Base-by-base conservation (phyloP, 345 rosid species). In the Populus ilicifolia region DNA sequence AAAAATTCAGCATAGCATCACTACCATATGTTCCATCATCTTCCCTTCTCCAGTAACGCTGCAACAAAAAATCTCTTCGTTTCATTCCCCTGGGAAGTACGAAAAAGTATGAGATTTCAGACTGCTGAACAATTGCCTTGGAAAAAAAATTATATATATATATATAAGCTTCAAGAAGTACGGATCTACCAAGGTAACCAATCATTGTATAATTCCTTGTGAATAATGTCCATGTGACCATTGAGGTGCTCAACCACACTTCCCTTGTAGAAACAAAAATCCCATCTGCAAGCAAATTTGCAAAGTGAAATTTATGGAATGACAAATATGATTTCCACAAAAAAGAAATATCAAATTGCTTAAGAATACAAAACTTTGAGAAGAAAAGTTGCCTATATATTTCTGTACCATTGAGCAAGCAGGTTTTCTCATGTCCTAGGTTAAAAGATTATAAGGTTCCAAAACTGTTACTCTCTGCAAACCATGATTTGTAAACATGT, bases 41-140 rank as follows among this genome's bases (percentile, higher is more conserved):
- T 86, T 94, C 98, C 85, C 98, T 89, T 86, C 98, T 90, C 98
- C 98, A 94, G 78, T 91, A 94, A 75, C 97, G 95, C 48, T 90
- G 89, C 85, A 94, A 83, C 78, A 88, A 85, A 74, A 94, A 86
- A 82, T 94, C 98, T 85, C 98, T 86, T 70, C 87, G 79, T 75
- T 85, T 90, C 92, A 93, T 90, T 79, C 97, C 97, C 98, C 97
- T 93, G 80, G 73, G 85, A 79, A 75, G 70, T 65, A 78, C 21
- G 44, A 18, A 72, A 33, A 83, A 75, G 33, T 35, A 63, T 78
- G 66, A 71, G 62, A 23, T 46, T 70, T 39, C 12, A 35, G 30
- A 52, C 33, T 43, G 56, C 70, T 10, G 12, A 10, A 14, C 44
- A 41, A 41, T 41, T 41, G 12, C 14, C 3, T 41, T 41, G 11